Evolutionary conservation across 257 asterid genomes (phyloP), one percentile per base, ranked within the genome.

Genomic region (Capsicum chinense): DNA sequence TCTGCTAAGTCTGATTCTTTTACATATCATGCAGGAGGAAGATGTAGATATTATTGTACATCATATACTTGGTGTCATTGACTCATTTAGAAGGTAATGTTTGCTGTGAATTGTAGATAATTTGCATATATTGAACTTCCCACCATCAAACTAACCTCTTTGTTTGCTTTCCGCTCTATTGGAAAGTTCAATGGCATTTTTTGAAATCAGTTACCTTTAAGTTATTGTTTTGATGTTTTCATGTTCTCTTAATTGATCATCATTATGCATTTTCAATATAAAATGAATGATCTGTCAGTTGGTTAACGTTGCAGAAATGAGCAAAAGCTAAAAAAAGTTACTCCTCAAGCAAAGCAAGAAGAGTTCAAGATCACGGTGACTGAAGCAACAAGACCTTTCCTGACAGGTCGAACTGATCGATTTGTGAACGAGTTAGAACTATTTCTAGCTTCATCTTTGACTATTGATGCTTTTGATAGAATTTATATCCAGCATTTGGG

Each of bases 371-470:
- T 39, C 9, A 35, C 85, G 16, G 92, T 92, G 9, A 91, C 89
- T 10, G 89, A 90, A 86, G 97, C 97, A 57, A 89, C 86, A n/a
- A 86, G 89, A 80, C 93, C 91, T 81, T 94, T 94, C 80, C 33
- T 93, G 83, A 88, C 91, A 5, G 94, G 97, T 60, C 86, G 97
- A 89, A 86, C 93, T 17, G 91, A 89, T 74, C 88, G 92, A 85
- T 93, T 94, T 83, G 88, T 90, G 79, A 83, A 88, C 59, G 97
- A 94, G 84, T 54, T 93, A 59, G 93, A 94, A 87, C 82, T 91
- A 57, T 94, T 94, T 91, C 81, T 94, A 69, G 97, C 93, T 44
- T 91, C 97, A n/a, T 95, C 93, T 59, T 84, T 94, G 85, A 94
- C 88, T 85, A 83, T 94, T 56, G 90, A 88, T 62, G 97, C 98